Percentiles rank a stretch among this genome's conserved stretches.
These are phyloP conservation scores for Fraxinus greggii DNA, from an alignment of 305 asterid genomes.

Conservation along the genomic window DNA sequence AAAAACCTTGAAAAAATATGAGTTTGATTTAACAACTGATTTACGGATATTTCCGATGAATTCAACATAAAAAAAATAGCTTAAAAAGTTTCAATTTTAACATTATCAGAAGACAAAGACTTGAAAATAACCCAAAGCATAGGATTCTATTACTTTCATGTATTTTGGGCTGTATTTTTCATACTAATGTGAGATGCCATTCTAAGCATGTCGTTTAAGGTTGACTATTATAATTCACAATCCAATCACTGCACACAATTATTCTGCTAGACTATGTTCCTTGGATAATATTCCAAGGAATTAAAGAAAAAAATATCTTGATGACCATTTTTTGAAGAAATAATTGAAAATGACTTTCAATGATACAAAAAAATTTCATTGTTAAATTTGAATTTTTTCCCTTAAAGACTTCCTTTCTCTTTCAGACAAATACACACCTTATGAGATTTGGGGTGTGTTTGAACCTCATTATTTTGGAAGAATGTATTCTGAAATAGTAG, in stretches of 20 bases:
- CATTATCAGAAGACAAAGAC: neutral
- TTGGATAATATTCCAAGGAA: neutral
- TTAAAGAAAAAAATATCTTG: neutral
- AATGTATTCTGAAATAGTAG: too few species aligned
- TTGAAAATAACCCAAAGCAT: neutral
- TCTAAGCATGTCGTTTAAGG: neutral
- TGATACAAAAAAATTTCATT: neutral
- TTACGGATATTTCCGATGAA: neutral
- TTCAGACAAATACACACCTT: neutral
- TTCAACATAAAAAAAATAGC: neutral
- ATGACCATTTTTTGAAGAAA: neutral
- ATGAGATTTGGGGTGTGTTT: neutral
- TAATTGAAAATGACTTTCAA: neutral
- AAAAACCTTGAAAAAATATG: neutral
- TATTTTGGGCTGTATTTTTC: neutral
- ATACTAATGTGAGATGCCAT: neutral
- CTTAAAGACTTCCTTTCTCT: neutral
- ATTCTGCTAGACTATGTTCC: neutral
- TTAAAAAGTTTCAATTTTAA: neutral
- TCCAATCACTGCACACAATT: neutral
- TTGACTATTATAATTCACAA: neutral
- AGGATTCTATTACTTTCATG: neutral
- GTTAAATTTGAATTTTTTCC: neutral
- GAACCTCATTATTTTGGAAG: too few species aligned
- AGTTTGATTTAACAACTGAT: neutral